Conservation (phyloP, 768 basidiomycete species). For the Suillus subaureus region DNA sequence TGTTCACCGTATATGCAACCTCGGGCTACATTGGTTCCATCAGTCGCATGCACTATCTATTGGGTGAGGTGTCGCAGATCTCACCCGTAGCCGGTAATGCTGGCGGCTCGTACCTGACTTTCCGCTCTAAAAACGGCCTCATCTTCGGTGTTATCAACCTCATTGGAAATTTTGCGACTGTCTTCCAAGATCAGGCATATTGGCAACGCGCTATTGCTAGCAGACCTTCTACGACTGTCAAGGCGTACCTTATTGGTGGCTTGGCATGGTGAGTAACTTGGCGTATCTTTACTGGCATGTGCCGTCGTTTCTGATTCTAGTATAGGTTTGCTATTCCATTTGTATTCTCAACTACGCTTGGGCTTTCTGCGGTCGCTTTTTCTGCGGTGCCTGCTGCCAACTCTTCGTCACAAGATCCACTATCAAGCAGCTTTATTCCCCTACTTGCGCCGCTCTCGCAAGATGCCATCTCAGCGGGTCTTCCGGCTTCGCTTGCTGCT, state of each 20-base stretch:
- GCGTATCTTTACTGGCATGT: neutral
- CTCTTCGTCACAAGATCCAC: conserved; percentile 40
- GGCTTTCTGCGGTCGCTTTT: conserved; percentile 85
- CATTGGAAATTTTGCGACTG: conserved; percentile 78
- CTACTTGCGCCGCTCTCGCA: conserved; percentile 45
- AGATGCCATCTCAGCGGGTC: conserved; percentile 83
- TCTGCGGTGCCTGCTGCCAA: conserved; percentile 40
- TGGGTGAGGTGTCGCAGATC: conserved; percentile 54
- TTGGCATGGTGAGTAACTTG: conserved; percentile 66
- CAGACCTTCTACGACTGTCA: conserved; percentile 81
- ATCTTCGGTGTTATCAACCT: conserved; percentile 89
- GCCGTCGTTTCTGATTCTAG: neutral
- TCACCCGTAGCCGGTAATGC: conserved; percentile 81
- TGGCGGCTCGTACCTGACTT: conserved; percentile 81
- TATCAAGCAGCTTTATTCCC: conserved; percentile 48
- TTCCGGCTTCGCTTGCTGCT: conserved; percentile 84
- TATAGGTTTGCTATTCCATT: conserved; percentile 83
- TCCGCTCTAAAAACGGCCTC: conserved; percentile 74
- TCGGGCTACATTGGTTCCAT: conserved; percentile 80
- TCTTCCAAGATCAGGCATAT: conserved; percentile 76
- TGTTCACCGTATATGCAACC: conserved; percentile 84
- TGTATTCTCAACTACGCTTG: conserved; percentile 83
- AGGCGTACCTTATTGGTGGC: conserved; percentile 89
- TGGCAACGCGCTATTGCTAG: conserved; percentile 93
- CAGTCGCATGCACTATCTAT: conserved; percentile 74